phyloP scores from a whole-genome alignment of 2,329 filamentous ascomycete species.

The Exophiala phaeomuriformis region DNA sequence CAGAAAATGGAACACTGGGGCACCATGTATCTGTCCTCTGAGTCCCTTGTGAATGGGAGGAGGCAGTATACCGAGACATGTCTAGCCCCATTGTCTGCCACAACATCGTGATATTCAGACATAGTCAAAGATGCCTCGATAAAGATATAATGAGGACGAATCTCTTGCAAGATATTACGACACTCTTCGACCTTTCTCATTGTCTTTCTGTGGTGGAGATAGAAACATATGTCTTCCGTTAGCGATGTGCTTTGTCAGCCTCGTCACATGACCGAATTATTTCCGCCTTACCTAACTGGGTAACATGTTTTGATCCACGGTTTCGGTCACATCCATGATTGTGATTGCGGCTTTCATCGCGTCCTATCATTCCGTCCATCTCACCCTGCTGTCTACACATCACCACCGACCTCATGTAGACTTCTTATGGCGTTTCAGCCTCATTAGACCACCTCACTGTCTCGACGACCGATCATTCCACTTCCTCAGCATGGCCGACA shows the following conservation, averaged over 20 bases:
- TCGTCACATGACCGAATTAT: not conserved
- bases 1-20: too few species aligned
- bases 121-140: too few species aligned
- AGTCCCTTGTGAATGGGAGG: too few species aligned
- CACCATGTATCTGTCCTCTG: too few species aligned
- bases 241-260: not conserved
- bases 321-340: not conserved
- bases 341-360: not conserved
- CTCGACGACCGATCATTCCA: not conserved
- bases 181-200: too few species aligned
- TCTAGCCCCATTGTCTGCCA: too few species aligned
- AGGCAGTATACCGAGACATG: too few species aligned
- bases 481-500: constrained; percentile 14
- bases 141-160: too few species aligned
- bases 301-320: not conserved
- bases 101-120: too few species aligned
- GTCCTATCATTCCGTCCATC: not conserved
- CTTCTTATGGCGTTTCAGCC: not conserved
- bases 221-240: not conserved
- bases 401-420: not conserved
- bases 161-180: too few species aligned
- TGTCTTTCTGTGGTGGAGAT: too few species aligned
- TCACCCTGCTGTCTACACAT: not conserved
- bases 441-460: not conserved
- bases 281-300: not conserved